These are phyloP conservation scores for Alnus glutinosa DNA, from an alignment of 306 rosid genomes.

Conservation along the genomic window DNA sequence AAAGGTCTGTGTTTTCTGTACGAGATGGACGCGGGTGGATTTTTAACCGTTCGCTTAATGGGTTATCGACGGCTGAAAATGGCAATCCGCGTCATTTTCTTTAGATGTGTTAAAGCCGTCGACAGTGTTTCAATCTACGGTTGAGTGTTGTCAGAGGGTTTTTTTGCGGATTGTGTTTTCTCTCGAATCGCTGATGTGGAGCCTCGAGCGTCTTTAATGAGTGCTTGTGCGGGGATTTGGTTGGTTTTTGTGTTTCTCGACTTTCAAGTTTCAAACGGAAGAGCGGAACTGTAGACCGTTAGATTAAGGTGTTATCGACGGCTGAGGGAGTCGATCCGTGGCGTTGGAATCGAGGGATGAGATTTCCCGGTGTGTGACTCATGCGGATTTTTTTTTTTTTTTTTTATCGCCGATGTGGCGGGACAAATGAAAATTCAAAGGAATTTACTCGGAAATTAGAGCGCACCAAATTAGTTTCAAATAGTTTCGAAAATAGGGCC, in stretches of 20 bases:
- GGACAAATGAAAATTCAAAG: too few relatives aligned
- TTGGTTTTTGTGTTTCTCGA: neutral
- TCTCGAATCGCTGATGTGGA: constrained; percentile 8
- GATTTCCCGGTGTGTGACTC: too few relatives aligned
- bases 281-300: neutral
- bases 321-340: neutral
- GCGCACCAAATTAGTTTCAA: too few relatives aligned
- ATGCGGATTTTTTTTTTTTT: too few relatives aligned
- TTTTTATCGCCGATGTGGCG: too few relatives aligned
- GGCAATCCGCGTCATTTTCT: neutral
- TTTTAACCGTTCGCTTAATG: neutral
- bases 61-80: neutral
- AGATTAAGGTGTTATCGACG: neutral
- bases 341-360: too few relatives aligned
- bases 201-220: neutral
- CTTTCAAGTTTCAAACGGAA: neutral
- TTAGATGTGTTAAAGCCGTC: neutral
- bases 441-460: too few relatives aligned
- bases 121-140: constrained; percentile 1
- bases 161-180: neutral
- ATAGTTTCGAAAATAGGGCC: too few relatives aligned
- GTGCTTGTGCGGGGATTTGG: neutral
- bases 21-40: neutral
- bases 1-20: constrained; percentile 1
- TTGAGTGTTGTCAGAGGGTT: neutral